Conservation (phyloP, 805 yeast species). For the Monosporozyma aerobia region DNA sequence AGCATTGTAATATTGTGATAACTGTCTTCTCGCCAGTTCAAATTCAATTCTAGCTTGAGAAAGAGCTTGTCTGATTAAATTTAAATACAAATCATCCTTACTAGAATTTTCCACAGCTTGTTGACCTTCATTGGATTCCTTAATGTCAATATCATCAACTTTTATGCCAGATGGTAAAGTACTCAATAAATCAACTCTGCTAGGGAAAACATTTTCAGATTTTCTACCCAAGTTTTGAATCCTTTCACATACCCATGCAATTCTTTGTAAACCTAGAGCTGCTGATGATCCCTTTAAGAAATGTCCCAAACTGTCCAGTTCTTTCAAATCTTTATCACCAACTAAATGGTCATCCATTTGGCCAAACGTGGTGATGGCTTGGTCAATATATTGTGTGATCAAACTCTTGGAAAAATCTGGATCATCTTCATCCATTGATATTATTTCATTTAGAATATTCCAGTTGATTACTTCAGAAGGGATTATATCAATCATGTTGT, state of each 20-base stretch:
- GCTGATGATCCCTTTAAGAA: slow-evolving; percentile 94
- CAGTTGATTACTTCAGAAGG: slow-evolving; percentile 69
- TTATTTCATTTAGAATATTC: slow-evolving; percentile 77
- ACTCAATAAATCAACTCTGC: slow-evolving; percentile 6
- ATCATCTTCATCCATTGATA: slow-evolving; percentile 94
- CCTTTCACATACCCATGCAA: slow-evolving; percentile 82
- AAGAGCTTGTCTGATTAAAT: slow-evolving; percentile 37
- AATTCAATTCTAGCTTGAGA: slow-evolving; percentile 42
- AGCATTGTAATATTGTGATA: slow-evolving; percentile 38
- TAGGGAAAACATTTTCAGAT: slow-evolving; percentile 23
- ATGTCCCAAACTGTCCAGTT: slow-evolving; percentile 75
- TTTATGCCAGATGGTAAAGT: slow-evolving; percentile 8
- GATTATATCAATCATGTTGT: slow-evolving; percentile 11
- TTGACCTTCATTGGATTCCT: slow-evolving; percentile 5
- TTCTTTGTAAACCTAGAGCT: slow-evolving; percentile 74
- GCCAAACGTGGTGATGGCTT: slow-evolving; percentile 70
- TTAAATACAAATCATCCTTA: slow-evolving; percentile 34
- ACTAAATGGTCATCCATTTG: slow-evolving; percentile 47
- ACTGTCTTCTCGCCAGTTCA: slow-evolving; percentile 36
- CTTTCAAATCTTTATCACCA: slow-evolving; percentile 38
- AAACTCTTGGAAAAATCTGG: slow-evolving; percentile 78
- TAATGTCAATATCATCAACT: slow-evolving; percentile 9
- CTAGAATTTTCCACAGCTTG: slow-evolving; percentile 20
- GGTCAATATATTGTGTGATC: slow-evolving; percentile 79
- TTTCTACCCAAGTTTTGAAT: slow-evolving; percentile 77